Base-by-base conservation (phyloP, 768 basidiomycete genomes). In the Amanita brunnescens region DNA sequence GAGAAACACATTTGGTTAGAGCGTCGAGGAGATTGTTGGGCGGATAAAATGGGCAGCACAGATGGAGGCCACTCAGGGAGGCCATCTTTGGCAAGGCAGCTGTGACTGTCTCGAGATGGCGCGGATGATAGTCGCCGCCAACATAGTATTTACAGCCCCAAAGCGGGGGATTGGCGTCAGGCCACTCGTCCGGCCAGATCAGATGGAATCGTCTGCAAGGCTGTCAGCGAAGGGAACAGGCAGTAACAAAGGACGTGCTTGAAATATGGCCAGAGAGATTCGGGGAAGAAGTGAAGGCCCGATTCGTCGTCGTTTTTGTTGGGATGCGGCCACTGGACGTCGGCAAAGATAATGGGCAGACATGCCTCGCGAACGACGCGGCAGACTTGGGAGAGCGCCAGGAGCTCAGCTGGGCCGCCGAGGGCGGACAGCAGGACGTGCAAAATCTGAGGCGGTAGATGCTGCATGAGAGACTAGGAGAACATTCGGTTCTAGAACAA, bases 171-270 rank as follows among this genome's bases (percentile, higher is more conserved):
- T 61, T 59, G 9, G 68, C 57, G 43, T 74, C 72, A 2, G 69
- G 67, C 72, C 72, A 73, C 43, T 71, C 66, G 54, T 73, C 72
- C 9, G 72, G 72, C 72, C 72, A 74, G 37, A 67, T 60, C 2
- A 74, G 57, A 46, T 63, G 59, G 32, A 74, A 67, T 20, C 57
- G 61, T 54, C 72, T 72, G n/a, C n/a, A 20, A 21, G 41, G 20
- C 5, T 26, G 24, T 49, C 13, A 52, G 52, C 21, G 35, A 12
- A 10, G 48, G 14, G 32, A 14, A 35, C 30, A 20, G 8, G 10
- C 24, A 32, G 29, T 34, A 33, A 29, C 43, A 21, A 14, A 18
- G 10, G 12, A 57, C 68, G 57, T 57, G 69, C 71, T 61, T 66
- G 60, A 74, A 67, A 51, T 65, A 67, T 7, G 58, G 58, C 71